Base-by-base conservation (phyloP, 495 filamentous ascomycete genomes). In the Penicillium soppii region DNA sequence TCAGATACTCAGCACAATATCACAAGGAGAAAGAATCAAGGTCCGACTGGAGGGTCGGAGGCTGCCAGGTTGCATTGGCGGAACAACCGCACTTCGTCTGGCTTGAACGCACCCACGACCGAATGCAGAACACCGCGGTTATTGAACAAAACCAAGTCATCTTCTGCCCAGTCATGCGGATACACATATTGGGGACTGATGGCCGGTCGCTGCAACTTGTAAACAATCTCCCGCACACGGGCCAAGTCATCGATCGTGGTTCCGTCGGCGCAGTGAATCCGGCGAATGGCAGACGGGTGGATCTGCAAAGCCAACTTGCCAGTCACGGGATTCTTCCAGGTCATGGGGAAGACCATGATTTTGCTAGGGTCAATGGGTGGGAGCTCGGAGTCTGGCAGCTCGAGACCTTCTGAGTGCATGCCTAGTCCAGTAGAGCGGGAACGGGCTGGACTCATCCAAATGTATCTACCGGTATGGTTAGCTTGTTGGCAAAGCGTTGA, bases 21-120 rank as follows among this genome's bases (percentile, higher is more conserved):
- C 21, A 16, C 40, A 12, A 22, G 13, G 12, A 38, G 19, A 10
- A n/a, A 22, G 29, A 20, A 21, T 57, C 32, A 65, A n/a, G 62
- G 47, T 2, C 56, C 62, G 5, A 62, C 39, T 1, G 62, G 62
- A 4, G 59, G 47, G 22, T 60, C 59, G 5, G 54, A 60, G 9
- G 80, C 83, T 26, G 86, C 85, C 63, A 89, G 71, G 61, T 90
- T 90, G 68, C 86, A 89, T 73, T 91, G 87, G 47, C 86, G 69
- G 56, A 91, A 90, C 50, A 91, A 53, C 21, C 87, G 67, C 20
- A 88, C 79, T 70, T 90, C 86, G 27, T 86, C 83, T 15, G 82
- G 76, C 36, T 76, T 78, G 65, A 91, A 90, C 1, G 84, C 84
- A 1, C 86, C 87, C 0, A 89, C 86, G 30, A 90, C 86, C 4